Evolutionary conservation across 257 asterid genomes (phyloP), one percentile per base, ranked within the genome.

Genomic region (Henckelia pumila): DNA sequence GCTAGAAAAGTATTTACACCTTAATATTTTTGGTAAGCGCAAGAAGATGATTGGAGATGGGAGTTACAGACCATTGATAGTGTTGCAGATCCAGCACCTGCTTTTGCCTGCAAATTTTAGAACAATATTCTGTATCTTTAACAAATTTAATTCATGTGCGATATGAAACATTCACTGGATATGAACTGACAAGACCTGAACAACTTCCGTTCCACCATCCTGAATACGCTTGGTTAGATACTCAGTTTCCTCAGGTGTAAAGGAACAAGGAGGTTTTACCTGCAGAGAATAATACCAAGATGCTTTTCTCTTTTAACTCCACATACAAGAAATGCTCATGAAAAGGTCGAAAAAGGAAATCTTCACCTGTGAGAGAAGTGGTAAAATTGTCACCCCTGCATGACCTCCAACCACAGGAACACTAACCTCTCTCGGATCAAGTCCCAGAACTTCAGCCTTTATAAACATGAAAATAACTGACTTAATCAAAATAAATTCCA

Each of bases 341-440:
- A 61, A 28, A 50, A 19, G 10, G 0, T 13, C 29, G 5, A 53
- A 28, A 23, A 40, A 3, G 56, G 21, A 17, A 29, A 17, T 37
- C 61, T 69, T 59, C 35, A 90, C 96, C 92, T 90, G 97, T 49
- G 97, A 90, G 72, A 90, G 96, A 49, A 90, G 95, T 59, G 97
- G 97, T 83, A 90, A 80, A 71, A 90, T 90, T 25, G 97, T 88
- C 63, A 88, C 97, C 67, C 97, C 97, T 17, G 97, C 92, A 82
- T 91, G 97, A 61, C 97, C 97, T 28, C 97, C 97, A 71, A 91
- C 97, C 37, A 91, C 97, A 13, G 97, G 97, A 64, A 91, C 95
- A 66, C 60, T 73, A 66, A 91, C 95, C 67, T 91, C 96, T 77
- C 96, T 79, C 0, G 97, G 97, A 77, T 91, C 96, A 73, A 88